Percentiles rank a stretch among this genome's conserved stretches.
phyloP scores from a whole-genome alignment of 192 early-diverging fungal genomes.

The Kappamyces sp. region DNA sequence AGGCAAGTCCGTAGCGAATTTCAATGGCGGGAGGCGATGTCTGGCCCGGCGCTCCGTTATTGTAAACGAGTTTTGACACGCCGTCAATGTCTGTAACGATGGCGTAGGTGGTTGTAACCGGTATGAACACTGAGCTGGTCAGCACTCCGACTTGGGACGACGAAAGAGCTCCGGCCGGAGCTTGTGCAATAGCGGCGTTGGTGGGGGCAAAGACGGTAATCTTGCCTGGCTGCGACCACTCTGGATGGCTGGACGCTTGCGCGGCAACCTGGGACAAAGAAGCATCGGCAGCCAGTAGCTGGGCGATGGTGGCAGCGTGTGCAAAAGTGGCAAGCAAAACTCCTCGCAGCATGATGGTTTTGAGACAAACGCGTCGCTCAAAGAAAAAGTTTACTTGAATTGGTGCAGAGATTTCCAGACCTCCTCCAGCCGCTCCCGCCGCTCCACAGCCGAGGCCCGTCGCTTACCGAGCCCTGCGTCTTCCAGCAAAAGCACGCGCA shows the following conservation, averaged over 20 bases:
- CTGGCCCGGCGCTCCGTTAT: too few species aligned
- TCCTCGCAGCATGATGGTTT: too few species aligned
- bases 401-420: conserved; percentile 39
- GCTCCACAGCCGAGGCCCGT: conserved; percentile 26
- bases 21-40: not conserved
- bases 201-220: conserved; percentile 5
- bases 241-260: not conserved
- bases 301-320: too few species aligned
- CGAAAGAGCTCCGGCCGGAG: not conserved
- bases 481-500: conserved; percentile 30
- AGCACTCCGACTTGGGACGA: conserved; percentile 2
- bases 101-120: too few species aligned
- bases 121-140: not conserved
- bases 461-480: conserved; percentile 31
- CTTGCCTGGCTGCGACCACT: not conserved
- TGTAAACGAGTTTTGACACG: too few species aligned
- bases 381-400: conserved; percentile 11
- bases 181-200: not conserved
- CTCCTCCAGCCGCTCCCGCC: conserved; percentile 25
- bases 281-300: too few species aligned
- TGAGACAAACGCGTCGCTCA: too few species aligned
- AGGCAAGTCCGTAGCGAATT: conserved; percentile 9
- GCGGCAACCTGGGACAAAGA: conserved; percentile 4
- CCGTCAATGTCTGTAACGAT: too few species aligned
- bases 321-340: too few species aligned